Base-by-base conservation (phyloP, 257 asterid genomes). In the Ocimum tenuiflorum region DNA sequence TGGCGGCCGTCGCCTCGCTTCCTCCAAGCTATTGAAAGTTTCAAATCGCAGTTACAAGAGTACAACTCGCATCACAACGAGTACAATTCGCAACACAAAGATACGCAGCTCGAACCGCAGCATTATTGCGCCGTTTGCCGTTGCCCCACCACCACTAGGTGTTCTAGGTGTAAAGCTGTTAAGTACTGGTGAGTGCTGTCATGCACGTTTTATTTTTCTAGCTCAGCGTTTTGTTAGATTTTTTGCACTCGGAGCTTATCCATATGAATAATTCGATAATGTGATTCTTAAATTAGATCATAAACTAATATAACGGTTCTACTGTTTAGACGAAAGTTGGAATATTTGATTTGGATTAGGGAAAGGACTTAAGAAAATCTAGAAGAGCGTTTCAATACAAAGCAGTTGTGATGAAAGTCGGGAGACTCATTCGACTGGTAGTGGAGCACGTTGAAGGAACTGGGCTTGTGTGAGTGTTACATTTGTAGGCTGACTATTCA, bases 141-240 rank as follows among this genome's bases (percentile, higher is more conserved):
- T 41, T 61, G 81, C 78, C 83, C 76, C 48, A 75, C 88, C 72
- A 73, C 83, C 11, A 82, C 85, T 46, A 75, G 88, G 82, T 82
- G 88, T 42, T 67, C 88, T 22, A 73, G 74, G 78, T 82, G 88
- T 65, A 82, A 82, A 73, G 75, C 82, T 75, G 83, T 71, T 50
- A 75, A 80, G 77, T 82, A 82, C 80, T 82, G 88, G 88, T 82
- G 75, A 77, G 88, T 52, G 51, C 18, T 20, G 53, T 58, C 53
- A 13, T 36, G 43, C 17, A 8, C 18, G 18, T 24, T 36, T 10
- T 20, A 4, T 27, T 51, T 57, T 52, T 23, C 50, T 33, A 14
- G 6, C 31, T 74, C 49, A 3, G 23, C 17, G 29, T 45, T 61
- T 45, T 61, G 8, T 60, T 19, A 9, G 42, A 41, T 59, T 24